Evolutionary conservation across 192 early-diverging fungal species (phyloP), one percentile per base, ranked within the genome.

Genomic region (Rhizophagus clarus): DNA sequence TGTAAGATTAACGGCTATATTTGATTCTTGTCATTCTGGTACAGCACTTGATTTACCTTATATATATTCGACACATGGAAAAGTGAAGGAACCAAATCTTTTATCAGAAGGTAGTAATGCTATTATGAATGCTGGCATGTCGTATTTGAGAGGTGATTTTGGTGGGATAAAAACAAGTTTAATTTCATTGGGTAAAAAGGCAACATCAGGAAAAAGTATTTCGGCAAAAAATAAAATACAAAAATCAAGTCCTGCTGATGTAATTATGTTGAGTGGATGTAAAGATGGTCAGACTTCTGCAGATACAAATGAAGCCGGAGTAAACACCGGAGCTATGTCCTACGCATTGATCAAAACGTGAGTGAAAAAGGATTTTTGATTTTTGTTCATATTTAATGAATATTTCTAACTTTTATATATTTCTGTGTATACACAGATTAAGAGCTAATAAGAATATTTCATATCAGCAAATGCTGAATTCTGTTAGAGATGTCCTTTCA

Each of bases 1-100:
- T 32, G 91, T 88, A 64, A 90, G 94, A 28, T 81, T 96, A 79
- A 96, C 95, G 1, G 93, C 90, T 1, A 90, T 96, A 51, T 95
- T 94, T 83, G 95, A 96, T 83, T 95, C 92, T 71, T 96, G 95
- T 81, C 93, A 96, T 79, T 94, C 92, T 47, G 95, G 94, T 24
- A 92, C 95, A 1, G 94, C 90, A 0, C 85, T 96, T 45, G 95
- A 96, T 83, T 84, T 96, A 62, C 94, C 95, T 3, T 96, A 90
- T 81, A 87, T 90, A 77, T 96, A 96, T 79, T 90, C 90, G 42
- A 93, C 92, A 26, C 60, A 86, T 63, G 94, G 95, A 51, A 79
- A 80, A 15, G 24, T 91, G n/a, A 91, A 91, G 34, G 85, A 88
- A 17, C 63, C 79, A 22, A 89, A 82, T 63, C 5, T 89, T 15